phyloP scores from a whole-genome alignment of 2,329 filamentous ascomycete genomes.

The Cercospora sp. region DNA sequence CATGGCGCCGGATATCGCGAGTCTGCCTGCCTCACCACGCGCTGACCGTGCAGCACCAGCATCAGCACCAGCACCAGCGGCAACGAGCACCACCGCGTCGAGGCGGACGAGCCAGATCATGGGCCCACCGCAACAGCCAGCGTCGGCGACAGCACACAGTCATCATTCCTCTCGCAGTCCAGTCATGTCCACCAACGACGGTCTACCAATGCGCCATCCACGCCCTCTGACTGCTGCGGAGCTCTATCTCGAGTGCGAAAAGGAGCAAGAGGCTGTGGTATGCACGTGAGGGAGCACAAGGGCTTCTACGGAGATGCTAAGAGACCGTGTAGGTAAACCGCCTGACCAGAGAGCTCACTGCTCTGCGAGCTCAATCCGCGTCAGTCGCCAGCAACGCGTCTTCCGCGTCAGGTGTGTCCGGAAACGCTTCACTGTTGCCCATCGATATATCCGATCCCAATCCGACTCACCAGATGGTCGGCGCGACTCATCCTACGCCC shows the following conservation, averaged over 20 bases:
- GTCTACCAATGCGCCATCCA: constrained; percentile 73
- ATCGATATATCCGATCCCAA: constrained; percentile 51
- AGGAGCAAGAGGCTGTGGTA: constrained; percentile 93
- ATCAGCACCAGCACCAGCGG: not conserved
- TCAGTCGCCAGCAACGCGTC: constrained; percentile 59
- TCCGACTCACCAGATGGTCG: constrained; percentile 46
- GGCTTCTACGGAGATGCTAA: constrained; percentile 6
- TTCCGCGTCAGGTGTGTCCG: constrained; percentile 55
- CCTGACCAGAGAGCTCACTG: constrained; percentile 80
- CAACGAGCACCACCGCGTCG: constrained; percentile 18
- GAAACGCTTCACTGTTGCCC: constrained; percentile 45
- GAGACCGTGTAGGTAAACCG: constrained; percentile 71
- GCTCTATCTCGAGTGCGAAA: constrained; percentile 84
- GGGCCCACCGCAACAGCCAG: constrained; percentile 32
- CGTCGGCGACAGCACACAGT: constrained; percentile 19
- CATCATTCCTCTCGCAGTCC: constrained; percentile 26
- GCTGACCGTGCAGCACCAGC: not conserved
- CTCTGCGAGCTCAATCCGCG: constrained; percentile 69
- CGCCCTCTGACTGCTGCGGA: constrained; percentile 85
- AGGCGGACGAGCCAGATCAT: constrained; percentile 28
- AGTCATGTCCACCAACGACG: constrained; percentile 27
- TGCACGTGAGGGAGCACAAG: constrained; percentile 33
- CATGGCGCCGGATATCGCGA: constrained; percentile 9
- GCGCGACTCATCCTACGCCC: constrained; percentile 54
- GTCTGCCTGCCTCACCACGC: not conserved